Conservation (phyloP, 495 filamentous ascomycete genomes). For the Neurospora intermedia region DNA sequence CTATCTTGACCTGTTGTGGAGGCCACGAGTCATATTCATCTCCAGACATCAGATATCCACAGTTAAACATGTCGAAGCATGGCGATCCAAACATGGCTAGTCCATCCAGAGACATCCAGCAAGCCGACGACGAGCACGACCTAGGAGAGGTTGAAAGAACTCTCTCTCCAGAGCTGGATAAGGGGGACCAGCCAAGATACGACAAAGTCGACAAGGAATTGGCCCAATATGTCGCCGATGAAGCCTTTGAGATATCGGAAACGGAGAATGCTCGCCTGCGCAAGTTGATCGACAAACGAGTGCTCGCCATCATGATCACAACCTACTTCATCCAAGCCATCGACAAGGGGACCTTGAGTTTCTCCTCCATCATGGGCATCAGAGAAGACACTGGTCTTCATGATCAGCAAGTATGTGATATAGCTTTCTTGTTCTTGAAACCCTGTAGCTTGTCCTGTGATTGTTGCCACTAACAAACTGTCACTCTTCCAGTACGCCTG, state of each 20-base stretch:
- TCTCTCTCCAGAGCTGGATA: conserved; percentile 20
- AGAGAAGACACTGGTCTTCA: conserved; percentile 41
- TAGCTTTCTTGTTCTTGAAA: neutral
- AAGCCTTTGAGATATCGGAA: conserved; percentile 39
- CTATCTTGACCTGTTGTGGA: neutral
- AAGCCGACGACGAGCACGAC: conserved; percentile 21
- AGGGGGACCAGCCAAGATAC: conserved; percentile 39
- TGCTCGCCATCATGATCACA: conserved; percentile 42
- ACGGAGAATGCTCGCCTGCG: conserved; percentile 44
- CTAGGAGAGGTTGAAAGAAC: conserved; percentile 41
- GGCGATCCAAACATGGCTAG: neutral
- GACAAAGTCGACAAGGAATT: conserved; percentile 52
- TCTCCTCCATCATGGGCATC: conserved; percentile 62
- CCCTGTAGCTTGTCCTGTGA: neutral
- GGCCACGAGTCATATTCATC: neutral
- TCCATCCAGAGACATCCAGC: neutral
- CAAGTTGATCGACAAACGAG: conserved; percentile 36
- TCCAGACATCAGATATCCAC: neutral
- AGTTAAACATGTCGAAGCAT: neutral
- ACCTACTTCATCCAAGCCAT: conserved; percentile 66
- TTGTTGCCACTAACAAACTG: neutral
- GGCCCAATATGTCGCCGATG: conserved; percentile 47
- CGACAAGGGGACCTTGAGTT: conserved; percentile 60
- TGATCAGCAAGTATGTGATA: conserved; percentile 33
- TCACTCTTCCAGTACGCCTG: conserved; percentile 28